Base-by-base conservation (phyloP, 805 yeast species). In the Wickerhamomyces rabaulensis region DNA sequence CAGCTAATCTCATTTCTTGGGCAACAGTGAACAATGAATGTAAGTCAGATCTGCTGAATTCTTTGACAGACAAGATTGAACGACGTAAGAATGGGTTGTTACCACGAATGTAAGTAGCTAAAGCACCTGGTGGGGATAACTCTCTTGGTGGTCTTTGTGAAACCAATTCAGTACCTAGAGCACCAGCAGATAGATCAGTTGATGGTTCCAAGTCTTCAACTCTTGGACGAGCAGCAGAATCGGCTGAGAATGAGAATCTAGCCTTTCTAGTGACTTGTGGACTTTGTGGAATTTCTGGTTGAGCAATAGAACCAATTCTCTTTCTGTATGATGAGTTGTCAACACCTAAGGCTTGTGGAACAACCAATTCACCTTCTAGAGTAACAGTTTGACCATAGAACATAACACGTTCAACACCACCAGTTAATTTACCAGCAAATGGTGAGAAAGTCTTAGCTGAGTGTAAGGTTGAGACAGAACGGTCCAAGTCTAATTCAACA, bases 1-100 rank as follows among this genome's bases (percentile, higher is more conserved):
- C 99, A 40, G 94, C 92, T 55, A 94, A 79, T 68, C 97, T 81
- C 90, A 94, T 84, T 71, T 95, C 98, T 74, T 92, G 97, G 37
- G 99, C 99, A 60, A 94, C 95, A 22, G 96, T 85, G 73, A 94
- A 94, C 65, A 94, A 75, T 25, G 90, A 80, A 66, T 92, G 99
- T 68, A 95, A 75, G 64, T 92, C 96, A 50, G 90, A 76, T 69
- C 98, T 84, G 53, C 79, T 75, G 65, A 92, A 82, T 63, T 90
- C 92, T 62, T 83, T 82, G 45, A 95, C 98, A 29, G 97, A 88
- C 59, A 89, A 73, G 47, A 94, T 83, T 45, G 91, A 86, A 67
- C 83, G 85, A 64, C 96, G 81, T 67, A 90, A 76, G 79, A 92
- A 94, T 55, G 96, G 90, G 69, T 92, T 92, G 72, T 87, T 82